A percentile compares a stretch with the other conserved stretches of the same genome.
phyloP scores from a whole-genome alignment of 345 rosid species.

The Arabis alpina region DNA sequence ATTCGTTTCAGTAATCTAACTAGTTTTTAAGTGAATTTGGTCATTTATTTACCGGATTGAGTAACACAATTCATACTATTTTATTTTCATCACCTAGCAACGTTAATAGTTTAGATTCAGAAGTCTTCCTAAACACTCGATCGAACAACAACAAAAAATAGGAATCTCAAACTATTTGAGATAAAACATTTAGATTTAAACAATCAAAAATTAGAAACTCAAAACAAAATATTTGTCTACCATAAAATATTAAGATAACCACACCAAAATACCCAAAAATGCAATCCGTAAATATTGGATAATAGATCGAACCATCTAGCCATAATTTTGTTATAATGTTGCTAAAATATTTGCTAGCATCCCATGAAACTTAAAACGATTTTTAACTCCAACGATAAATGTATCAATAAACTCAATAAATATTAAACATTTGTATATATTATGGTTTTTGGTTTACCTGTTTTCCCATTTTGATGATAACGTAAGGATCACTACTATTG shows the following conservation, averaged over 20 bases:
- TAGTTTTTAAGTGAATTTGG: not conserved
- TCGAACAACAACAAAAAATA: not conserved
- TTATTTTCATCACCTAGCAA: not conserved
- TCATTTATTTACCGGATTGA: too few relatives aligned
- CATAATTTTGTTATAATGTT: not conserved
- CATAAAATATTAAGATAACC: not conserved
- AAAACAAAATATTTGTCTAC: not conserved
- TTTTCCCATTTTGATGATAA: slow-evolving; percentile 72
- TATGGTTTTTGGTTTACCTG: slow-evolving; percentile 51
- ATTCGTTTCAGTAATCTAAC: not conserved
- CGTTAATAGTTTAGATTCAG: not conserved
- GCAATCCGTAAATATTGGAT: not conserved
- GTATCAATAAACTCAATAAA: not conserved
- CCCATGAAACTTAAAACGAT: too few relatives aligned
- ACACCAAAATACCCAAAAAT: not conserved
- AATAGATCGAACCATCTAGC: not conserved
- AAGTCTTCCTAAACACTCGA: not conserved
- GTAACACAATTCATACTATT: too few relatives aligned
- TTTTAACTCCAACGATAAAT: not conserved
- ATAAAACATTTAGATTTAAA: too few relatives aligned
- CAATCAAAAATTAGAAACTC: too few relatives aligned
- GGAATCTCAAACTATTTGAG: not conserved
- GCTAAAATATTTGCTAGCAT: too few relatives aligned
- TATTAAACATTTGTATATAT: not conserved
- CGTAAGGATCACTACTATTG: slow-evolving; percentile 88